A percentile compares a stretch with the other conserved stretches of the same genome.
Conservation (phyloP, 1,284 basidiomycete genomes). For the Ceratobasidium sp. region DNA sequence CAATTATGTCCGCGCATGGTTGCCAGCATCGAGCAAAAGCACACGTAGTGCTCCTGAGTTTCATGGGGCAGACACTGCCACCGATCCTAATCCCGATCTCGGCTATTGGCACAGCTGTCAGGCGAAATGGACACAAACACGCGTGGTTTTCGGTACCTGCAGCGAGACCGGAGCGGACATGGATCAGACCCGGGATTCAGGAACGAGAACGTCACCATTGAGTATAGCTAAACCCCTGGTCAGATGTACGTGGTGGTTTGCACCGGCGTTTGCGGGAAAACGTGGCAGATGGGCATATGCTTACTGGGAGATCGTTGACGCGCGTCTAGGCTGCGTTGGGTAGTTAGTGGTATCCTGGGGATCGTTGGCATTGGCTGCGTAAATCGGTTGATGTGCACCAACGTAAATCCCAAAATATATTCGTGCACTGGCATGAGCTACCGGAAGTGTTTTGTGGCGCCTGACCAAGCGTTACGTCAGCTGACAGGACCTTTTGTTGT, state of each 20-base stretch:
- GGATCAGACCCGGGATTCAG: neutral
- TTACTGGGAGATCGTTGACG: neutral
- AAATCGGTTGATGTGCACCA: neutral
- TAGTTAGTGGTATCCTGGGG: neutral
- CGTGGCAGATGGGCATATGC: neutral
- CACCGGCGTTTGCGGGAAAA: neutral
- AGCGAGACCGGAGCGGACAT: neutral
- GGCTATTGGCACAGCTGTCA: neutral
- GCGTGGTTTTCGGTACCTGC: neutral
- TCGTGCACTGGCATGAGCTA: neutral
- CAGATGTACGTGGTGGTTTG: neutral
- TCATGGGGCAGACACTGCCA: neutral
- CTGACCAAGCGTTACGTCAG: slow-evolving; percentile 8
- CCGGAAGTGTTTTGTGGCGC: neutral
- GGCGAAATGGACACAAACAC: neutral
- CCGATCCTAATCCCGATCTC: slow-evolving; percentile 2
- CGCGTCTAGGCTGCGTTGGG: slow-evolving; percentile 12
- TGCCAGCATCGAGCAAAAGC: too few species aligned
- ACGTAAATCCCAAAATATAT: slow-evolving; percentile 20
- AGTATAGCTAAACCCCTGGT: neutral
- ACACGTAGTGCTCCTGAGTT: neutral
- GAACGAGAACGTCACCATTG: neutral
- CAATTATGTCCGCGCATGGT: neutral
- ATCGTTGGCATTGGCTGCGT: slow-evolving; percentile 8
- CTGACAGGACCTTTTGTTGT: neutral